Base-by-base conservation (phyloP, 2,329 filamentous ascomycete species). In the Zasmidium angulare region DNA sequence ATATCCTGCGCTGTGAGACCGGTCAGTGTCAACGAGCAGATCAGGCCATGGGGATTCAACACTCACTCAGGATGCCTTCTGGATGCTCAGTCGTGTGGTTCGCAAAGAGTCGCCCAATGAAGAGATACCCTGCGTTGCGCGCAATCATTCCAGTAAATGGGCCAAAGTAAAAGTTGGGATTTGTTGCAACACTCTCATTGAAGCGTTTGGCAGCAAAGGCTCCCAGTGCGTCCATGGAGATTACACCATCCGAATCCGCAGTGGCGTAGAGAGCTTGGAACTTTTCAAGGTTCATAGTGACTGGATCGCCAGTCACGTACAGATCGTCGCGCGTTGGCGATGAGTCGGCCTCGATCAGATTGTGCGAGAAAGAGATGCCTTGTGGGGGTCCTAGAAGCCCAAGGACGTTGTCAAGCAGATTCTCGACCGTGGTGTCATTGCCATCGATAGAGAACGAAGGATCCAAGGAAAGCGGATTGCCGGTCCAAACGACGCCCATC, bases 241-340 rank as follows among this genome's bases (percentile, higher is more conserved):
- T 63, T 19, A 55, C 48, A 59, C 67, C 66, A 1, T 60, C 58
- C 24, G 55, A 46, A 1, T 57, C 55, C 2, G 55, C 36, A 14
- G n/a, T 55, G 20, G 56, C 47, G 66, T 82, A 80, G 60, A 81
- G 71, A 19, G 80, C 75, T 66, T 78, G 72, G 63, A 83, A 84
- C 51, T 80, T 77, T 6, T 74, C 72, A 71, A 84, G 76, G 68
- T 83, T 80, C 70, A 85, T 74, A 19, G 76, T 77, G 56, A 77
- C 78, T 53, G 77, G 76, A 60, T 85, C 78, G 2, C 80, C 63
- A n/a, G 61, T 63, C 12, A 65, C 36, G 67, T 84, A 84, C 0
- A 85, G 70, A 59, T 84, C 82, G 26, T 78, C 76, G 2, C 82
- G 77, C 0, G 81, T 83, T 52, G 77, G 75, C 50, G 81, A 84